Percentiles rank a stretch among this genome's conserved stretches.
Conservation (phyloP, 106 monocot species). For the Dendrobium huoshanense region DNA sequence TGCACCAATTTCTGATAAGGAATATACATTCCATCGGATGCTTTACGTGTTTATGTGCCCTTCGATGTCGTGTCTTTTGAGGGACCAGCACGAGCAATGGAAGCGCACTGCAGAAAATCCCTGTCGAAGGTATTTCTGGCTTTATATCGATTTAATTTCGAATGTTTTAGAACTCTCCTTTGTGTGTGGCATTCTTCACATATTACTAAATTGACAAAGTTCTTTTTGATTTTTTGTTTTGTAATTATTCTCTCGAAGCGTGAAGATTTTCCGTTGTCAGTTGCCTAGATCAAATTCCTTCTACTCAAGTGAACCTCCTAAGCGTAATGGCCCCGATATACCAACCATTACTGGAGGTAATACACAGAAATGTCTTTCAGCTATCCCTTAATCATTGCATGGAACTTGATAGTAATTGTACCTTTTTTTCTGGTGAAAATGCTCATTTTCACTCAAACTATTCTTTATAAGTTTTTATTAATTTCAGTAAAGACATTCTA, state of each 20-base stretch:
- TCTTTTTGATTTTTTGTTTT: slow-evolving; percentile 1
- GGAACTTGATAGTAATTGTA: background rate
- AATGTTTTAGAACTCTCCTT: background rate
- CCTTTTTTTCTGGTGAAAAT: background rate
- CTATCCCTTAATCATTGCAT: background rate
- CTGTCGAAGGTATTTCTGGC: slow-evolving; percentile 52
- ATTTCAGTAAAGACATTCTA: background rate
- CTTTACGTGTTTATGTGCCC: slow-evolving; percentile 90
- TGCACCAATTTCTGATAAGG: slow-evolving; percentile 62
- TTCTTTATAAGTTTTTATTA: background rate
- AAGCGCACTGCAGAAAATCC: slow-evolving; percentile 32
- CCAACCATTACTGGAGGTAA: slow-evolving; percentile 64
- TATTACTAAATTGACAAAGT: background rate
- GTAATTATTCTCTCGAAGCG: slow-evolving; percentile 35
- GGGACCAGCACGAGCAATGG: slow-evolving; percentile 94
- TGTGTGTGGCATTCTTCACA: background rate
- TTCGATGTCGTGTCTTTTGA: slow-evolving; percentile 73
- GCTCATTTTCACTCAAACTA: background rate
- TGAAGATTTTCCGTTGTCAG: slow-evolving; percentile 89
- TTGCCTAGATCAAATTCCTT: slow-evolving; percentile 65
- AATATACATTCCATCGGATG: slow-evolving; percentile 71
- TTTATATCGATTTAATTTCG: background rate
- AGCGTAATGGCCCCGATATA: slow-evolving; percentile 37
- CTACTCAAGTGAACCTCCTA: slow-evolving; percentile 64
- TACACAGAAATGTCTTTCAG: background rate